These are phyloP conservation scores for Rhizomucor miehei DNA, from an alignment of 371 early-diverging fungal genomes.

Conservation along the genomic window DNA sequence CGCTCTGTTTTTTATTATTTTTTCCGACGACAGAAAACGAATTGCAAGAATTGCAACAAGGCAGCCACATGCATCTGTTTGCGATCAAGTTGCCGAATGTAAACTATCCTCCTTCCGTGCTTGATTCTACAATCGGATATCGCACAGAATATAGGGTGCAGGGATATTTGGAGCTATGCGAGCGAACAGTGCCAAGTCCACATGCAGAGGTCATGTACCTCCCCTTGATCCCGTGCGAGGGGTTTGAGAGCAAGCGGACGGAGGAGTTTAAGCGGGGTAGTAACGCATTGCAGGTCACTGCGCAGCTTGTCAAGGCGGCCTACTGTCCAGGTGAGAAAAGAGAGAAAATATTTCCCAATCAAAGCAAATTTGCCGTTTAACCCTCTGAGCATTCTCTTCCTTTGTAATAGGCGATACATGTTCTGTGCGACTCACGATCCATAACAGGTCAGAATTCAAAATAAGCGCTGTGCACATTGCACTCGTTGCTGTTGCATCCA, in stretches of 20 bases:
- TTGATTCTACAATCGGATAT: constrained; percentile 29
- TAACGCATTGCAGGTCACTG: constrained; percentile 21
- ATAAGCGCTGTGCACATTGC: constrained; percentile 30
- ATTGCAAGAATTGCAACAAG: constrained; percentile 18
- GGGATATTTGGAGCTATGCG: constrained; percentile 26
- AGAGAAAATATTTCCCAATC: constrained; percentile 7
- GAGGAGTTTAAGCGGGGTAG: constrained; percentile 22
- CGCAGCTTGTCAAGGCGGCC: constrained; percentile 30
- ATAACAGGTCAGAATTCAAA: constrained; percentile 39
- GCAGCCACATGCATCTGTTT: constrained; percentile 43
- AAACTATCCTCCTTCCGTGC: constrained; percentile 45
- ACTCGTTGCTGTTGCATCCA: constrained; percentile 12
- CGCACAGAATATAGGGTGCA: constrained; percentile 36
- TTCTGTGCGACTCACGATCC: constrained; percentile 29
- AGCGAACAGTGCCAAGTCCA: constrained; percentile 13
- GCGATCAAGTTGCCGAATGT: constrained; percentile 41
- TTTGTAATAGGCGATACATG: constrained; percentile 33
- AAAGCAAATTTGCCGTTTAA: constrained; percentile 1
- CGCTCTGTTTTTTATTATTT: constrained; percentile 1
- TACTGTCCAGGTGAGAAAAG: constrained; percentile 44
- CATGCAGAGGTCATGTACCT: constrained; percentile 32
- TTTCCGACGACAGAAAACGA: neutral
- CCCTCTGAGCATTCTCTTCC: constrained; percentile 1
- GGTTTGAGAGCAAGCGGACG: constrained; percentile 7
- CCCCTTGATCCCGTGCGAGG: constrained; percentile 29